Evolutionary conservation across 306 rosid genomes (phyloP), one percentile per base, ranked within the genome.

Genomic region (Cajanus cajan): DNA sequence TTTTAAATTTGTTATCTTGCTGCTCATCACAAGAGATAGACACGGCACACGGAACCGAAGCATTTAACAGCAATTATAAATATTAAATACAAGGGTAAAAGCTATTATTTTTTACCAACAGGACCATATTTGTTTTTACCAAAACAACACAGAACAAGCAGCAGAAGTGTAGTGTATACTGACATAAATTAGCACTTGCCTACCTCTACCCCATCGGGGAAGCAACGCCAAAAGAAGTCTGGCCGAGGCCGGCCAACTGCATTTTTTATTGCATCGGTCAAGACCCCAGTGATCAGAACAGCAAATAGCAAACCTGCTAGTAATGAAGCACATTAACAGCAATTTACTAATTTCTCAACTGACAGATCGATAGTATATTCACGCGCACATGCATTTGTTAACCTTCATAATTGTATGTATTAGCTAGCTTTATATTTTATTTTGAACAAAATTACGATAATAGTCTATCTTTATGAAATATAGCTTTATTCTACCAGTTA

Each of bases 231-330:
- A 74, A 90, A 95, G 92, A 95, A 95, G 78, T 95, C 92, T 2
- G 99, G 99, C 12, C 99, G 90, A 39, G 99, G 99, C 66, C 99
- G 88, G 71, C 99, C 99, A 77, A 93, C 98, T 5, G 80, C 99
- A 64, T 83, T 55, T 85, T 95, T 95, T 2, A 95, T 90, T 34
- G 98, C 86, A 61, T 95, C 99, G 0, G 99, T 95, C 70, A 93
- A 13, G 36, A 95, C 94, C 5, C 76, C 99, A 25, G 99, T 95
- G 71, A 91, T 79, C 82, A 95, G 73, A 70, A 84, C 89, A 16
- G 99, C 88, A 83, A 89, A 93, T 13, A 95, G 78, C 41, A 95
- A 90, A 34, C 99, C 99, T 95, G 82, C 74, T 18, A 59, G 4
- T 41, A 79, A 82, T n/a, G 50, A 70, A 82, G 25, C 31, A 11